phyloP scores from a whole-genome alignment of 2,329 filamentous ascomycete species.

The Colletotrichum zoysiae region DNA sequence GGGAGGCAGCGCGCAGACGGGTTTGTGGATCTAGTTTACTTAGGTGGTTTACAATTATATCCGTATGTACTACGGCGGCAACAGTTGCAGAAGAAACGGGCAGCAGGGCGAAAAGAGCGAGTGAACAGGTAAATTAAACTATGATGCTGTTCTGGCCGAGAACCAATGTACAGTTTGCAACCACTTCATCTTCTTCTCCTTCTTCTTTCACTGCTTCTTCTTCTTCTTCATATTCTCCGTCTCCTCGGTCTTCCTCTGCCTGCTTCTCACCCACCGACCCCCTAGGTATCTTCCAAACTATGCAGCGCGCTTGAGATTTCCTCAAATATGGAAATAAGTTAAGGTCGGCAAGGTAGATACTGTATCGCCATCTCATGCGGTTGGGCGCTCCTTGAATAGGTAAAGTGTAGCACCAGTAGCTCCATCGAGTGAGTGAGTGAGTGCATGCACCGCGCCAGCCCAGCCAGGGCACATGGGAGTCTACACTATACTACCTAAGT shows the following conservation, averaged over 20 bases:
- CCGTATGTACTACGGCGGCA: not conserved
- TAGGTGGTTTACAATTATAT: too few relatives aligned
- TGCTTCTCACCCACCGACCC: not conserved
- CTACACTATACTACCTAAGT: too few relatives aligned
- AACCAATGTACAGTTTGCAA: not conserved
- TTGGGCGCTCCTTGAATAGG: slow-evolving; percentile 9
- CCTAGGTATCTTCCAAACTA: not conserved
- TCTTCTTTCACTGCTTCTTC: too few relatives aligned
- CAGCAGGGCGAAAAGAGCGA: not conserved
- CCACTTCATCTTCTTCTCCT: not conserved
- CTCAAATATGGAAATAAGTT: slow-evolving; percentile 20
- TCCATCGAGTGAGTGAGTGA: slow-evolving; percentile 11
- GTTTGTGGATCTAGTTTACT: not conserved
- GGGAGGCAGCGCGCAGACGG: not conserved
- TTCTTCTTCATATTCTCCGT: not conserved
- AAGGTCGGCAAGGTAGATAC: not conserved
- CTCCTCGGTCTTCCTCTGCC: not conserved
- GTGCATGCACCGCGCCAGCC: slow-evolving; percentile 25
- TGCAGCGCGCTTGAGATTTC: not conserved
- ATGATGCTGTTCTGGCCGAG: not conserved
- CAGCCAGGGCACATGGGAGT: slow-evolving; percentile 14
- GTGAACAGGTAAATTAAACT: too few relatives aligned
- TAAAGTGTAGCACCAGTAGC: slow-evolving; percentile 11
- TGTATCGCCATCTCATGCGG: slow-evolving; percentile 6
- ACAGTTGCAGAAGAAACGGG: not conserved